These are phyloP conservation scores for Tulasnella calospora DNA, from an alignment of 768 basidiomycete species.

Conservation along the genomic window DNA sequence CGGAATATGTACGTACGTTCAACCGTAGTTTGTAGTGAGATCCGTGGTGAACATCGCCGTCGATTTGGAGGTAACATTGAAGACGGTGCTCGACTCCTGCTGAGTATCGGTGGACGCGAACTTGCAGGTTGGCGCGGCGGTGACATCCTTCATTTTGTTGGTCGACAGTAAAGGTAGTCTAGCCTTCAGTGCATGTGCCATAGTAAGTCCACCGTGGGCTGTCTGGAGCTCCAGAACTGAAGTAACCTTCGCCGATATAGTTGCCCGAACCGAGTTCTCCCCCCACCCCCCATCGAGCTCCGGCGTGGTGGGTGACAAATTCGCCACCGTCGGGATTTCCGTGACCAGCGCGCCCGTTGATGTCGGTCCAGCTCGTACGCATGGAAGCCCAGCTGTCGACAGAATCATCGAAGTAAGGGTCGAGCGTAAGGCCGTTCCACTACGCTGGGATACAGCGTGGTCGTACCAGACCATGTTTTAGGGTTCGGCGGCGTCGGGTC, in stretches of 20 bases:
- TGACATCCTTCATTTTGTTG: conserved; percentile 74
- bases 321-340: conserved; percentile 92
- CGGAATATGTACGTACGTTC: too few species aligned
- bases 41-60: too few species aligned
- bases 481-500: conserved; percentile 72
- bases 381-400: too few species aligned
- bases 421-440: conserved; percentile 80
- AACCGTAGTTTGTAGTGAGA: too few species aligned
- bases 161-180: conserved; percentile 84
- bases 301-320: conserved; percentile 91
- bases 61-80: too few species aligned
- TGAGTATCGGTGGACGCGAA: too few species aligned
- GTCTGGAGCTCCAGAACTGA: conserved; percentile 63
- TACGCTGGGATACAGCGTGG: conserved; percentile 72
- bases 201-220: conserved; percentile 84
- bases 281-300: conserved; percentile 90
- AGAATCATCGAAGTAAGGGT: too few species aligned
- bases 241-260: conserved; percentile 74
- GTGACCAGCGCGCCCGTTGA: conserved; percentile 84
- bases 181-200: conserved; percentile 93
- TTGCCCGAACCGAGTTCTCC: conserved; percentile 88
- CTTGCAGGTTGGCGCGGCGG: too few species aligned
- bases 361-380: too few species aligned
- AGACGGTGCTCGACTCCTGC: too few species aligned
- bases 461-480: conserved; percentile 92